Evolutionary conservation across 208 protist genomes (phyloP), one percentile per base, ranked within the genome.

Genomic region (Endotrypanum monterogeii): DNA sequence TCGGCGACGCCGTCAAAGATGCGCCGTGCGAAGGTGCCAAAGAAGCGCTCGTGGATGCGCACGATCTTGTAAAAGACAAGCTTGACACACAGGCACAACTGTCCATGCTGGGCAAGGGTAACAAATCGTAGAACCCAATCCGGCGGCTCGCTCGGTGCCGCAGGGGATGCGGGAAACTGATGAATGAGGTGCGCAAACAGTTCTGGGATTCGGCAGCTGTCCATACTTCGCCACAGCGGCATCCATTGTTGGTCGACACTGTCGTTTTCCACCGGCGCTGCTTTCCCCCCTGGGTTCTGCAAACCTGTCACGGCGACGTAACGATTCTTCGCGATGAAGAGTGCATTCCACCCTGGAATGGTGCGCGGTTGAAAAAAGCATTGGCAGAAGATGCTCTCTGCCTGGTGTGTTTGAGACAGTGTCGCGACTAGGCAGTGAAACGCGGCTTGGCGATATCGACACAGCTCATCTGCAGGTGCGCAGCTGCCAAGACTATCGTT

Each of bases 391-490:
- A 74, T 57, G 7, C 56, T 65, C 30, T 66, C 54, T 7, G 54
- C 32, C n/a, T 74, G 70, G 46, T 44, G 57, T 30, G 70, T 74
- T 55, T 46, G 41, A 12, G 57, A 46, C 25, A 74, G 70, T 14
- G 57, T 56, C 39, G 57, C 37, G 39, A 66, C 4, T 1, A 74
- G 41, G 37, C 70, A 74, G 8, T 44, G 57, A 23, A 74, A 74
- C 41, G 70, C 70, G 25, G 70, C 70, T 25, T 56, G 70, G 23
- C 70, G 70, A 23, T 74, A 66, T n/a, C 46, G 39, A 11, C 28
- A 46, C 56, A 89, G 52, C 55, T 67, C 63, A 16, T 77, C 79
- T 57, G 81, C 78, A 11, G 18, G 37, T 16, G 30, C 35, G 44
- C 30, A 32, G 30, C 14, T 52, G 54, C 32, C 57, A 30, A 52